Evolutionary conservation across 495 filamentous ascomycete genomes (phyloP).

Genomic region (Chaetomium fimeti): DNA sequence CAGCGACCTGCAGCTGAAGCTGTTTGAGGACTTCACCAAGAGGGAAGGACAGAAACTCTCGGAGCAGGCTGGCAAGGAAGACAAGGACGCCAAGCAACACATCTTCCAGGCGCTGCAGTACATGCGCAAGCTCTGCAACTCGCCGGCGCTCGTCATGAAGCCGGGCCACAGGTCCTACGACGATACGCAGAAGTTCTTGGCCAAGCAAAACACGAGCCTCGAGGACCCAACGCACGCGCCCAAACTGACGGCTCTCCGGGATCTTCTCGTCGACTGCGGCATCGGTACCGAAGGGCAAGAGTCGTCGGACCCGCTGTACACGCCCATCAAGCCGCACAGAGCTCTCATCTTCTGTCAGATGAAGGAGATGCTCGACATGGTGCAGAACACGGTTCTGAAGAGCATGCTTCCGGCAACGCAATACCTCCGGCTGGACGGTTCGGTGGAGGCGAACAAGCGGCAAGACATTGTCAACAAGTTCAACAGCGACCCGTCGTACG

Average conservation of each 20-base stretch:
- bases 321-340: constrained; percentile 88
- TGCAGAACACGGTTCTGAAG: constrained; percentile 85
- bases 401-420: constrained; percentile 82
- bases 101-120: constrained; percentile 99
- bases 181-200: constrained; percentile 71
- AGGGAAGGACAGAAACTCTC: constrained; percentile 81
- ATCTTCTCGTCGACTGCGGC: constrained; percentile 90
- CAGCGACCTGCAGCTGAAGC: constrained; percentile 87
- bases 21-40: constrained; percentile 95
- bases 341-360: constrained; percentile 98
- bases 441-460: constrained; percentile 82
- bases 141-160: constrained; percentile 91
- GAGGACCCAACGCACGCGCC: constrained; percentile 86
- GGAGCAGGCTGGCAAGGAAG: constrained; percentile 71
- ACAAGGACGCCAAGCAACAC: constrained; percentile 92
- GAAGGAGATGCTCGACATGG: constrained; percentile 99
- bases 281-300: constrained; percentile 77
- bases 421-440: constrained; percentile 86
- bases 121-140: constrained; percentile 99
- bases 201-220: constrained; percentile 68
- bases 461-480: constrained; percentile 98
- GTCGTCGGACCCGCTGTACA: constrained; percentile 56
- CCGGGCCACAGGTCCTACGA: constrained; percentile 88
- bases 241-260: constrained; percentile 83
- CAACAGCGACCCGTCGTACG: constrained; percentile 94